Base-by-base conservation (phyloP, 2,329 filamentous ascomycete species). In the Cordyceps cicadae region DNA sequence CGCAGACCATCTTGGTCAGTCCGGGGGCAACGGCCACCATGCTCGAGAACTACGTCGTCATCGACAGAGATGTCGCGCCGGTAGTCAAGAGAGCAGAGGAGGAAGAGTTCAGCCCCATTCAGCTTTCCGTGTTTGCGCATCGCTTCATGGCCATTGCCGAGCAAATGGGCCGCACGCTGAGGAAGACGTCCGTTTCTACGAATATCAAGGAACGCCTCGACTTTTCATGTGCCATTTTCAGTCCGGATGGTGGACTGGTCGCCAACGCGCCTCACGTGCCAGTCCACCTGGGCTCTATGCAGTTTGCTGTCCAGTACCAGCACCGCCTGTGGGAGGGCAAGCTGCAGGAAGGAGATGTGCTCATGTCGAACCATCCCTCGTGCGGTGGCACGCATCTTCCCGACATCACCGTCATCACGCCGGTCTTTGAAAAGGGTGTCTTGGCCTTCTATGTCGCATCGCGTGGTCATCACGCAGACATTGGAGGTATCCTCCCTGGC, bases 81-180 rank as follows among this genome's bases (percentile, higher is more conserved):
- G 17, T 37, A 19, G 6, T 32, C 26, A 49, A 54, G 19, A 11
- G 11, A n/a, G 3, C 39, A n/a, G 15, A 66, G n/a, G 62, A 63
- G 59, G 60, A 54, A 62, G 66, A 67, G 21, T 65, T 66, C 19
- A 65, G 63, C 60, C 88, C 87, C 11, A 88, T 92, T 65, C 81
- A 89, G 71, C 78, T 93, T 1, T 88, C 84, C 65, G 87, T 92
- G 62, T 92, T 93, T 67, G 87, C 85, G 0, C 88, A 92, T 70
- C 80, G 89, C 3, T 93, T 93, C 74, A 92, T 92, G 89, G 85
- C 87, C 3, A 90, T 92, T 63, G 89, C 89, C 0, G 89, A 92
- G 71, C 89, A 92, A 68, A 92, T 92, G 88, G 89, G 89, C 0
- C 80, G 87, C 56, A 87, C 87, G 3, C 73, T 93, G n/a, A 87